Evolutionary conservation across 2,329 filamentous ascomycete genomes (phyloP), one percentile per base, ranked within the genome.

Genomic region (Penicillium sp.): DNA sequence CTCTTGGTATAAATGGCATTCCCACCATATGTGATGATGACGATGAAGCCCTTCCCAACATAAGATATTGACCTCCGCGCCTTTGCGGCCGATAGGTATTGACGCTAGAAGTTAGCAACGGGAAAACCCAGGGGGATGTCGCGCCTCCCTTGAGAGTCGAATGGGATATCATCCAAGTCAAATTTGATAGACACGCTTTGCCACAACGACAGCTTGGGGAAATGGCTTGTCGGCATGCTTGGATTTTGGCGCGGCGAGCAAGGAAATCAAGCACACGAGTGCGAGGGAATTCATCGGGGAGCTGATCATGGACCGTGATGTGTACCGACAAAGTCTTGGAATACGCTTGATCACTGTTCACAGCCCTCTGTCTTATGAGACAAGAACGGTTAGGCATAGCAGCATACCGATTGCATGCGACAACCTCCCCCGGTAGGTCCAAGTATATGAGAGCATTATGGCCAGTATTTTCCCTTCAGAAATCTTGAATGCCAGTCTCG

Each of bases 401-500:
- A 40, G 33, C n/a, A 35, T 51, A 9, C 22, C 33, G 4, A 30
- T 17, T 8, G 15, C 13, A 30, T 8, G 8, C n/a, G 22, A 10
- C 15, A 28, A 26, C 7, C 13, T n/a, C 4, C 6, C 7, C 22
- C 37, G 4, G 6, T 17, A 19, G 37, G 2, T 13, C 6, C 38
- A 28, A 19, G 12, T 19, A 22, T n/a, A 6, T 42, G 15, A 49
- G 5, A 45, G 54, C 8, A 38, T 30, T 37, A 1, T n/a, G 4
- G n/a, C 15, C 44, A 19, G n/a, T 17, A 22, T 45, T 33, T 4
- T 45, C 38, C 3, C 19, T 30, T 47, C 47, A 92, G 70, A 87
- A 92, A 73, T 92, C 90, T 70, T 91, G 89, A 24, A 92, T 76
- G 0, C 90, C 90, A 22, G 89, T 92, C 76, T 92, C 87, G 2